A percentile compares a stretch with the other conserved stretches of the same genome.
Conservation (phyloP, 495 filamentous ascomycete genomes). For the Aspergillus hancockii region DNA sequence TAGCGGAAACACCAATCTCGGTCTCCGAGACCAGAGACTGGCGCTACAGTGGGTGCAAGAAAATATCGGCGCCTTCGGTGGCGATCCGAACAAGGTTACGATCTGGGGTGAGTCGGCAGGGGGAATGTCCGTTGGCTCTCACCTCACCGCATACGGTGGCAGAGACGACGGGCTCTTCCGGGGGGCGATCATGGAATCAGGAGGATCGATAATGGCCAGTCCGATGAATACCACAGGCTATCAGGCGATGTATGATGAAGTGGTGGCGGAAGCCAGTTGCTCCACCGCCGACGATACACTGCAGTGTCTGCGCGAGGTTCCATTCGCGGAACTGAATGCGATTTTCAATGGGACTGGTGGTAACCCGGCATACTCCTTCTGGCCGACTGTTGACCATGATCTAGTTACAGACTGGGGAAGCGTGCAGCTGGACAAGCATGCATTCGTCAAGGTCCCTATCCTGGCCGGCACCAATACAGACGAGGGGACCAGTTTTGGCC, state of each 20-base stretch:
- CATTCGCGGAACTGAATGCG: conserved; percentile 43
- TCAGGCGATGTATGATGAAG: conserved; percentile 39
- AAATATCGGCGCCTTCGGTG: conserved; percentile 57
- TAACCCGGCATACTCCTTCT: conserved; percentile 35
- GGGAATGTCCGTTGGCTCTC: conserved; percentile 52
- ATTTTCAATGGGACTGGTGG: conserved; percentile 38
- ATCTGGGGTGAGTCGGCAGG: conserved; percentile 69
- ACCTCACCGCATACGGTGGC: conserved; percentile 54
- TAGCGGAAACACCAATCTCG: conserved; percentile 56
- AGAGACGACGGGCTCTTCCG: conserved; percentile 46
- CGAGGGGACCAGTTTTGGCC: conserved; percentile 49
- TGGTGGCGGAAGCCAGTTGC: conserved; percentile 39
- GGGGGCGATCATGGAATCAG: conserved; percentile 50
- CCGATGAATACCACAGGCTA: conserved; percentile 36
- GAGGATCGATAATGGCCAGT: conserved; percentile 39
- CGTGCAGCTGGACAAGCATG: conserved; percentile 31
- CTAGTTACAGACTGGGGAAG: conserved; percentile 45
- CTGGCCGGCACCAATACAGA: conserved; percentile 50
- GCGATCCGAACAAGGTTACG: conserved; percentile 60
- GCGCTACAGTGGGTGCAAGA: conserved; percentile 63
- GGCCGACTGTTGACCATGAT: conserved; percentile 51
- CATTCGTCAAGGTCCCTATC: conserved; percentile 51
- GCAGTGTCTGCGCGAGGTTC: conserved; percentile 48
- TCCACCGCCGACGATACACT: conserved; percentile 38
- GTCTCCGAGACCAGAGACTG: conserved; percentile 59